Evolutionary conservation across 2,329 filamentous ascomycete species (phyloP).

Genomic region (Ceratocystis ficicola): DNA sequence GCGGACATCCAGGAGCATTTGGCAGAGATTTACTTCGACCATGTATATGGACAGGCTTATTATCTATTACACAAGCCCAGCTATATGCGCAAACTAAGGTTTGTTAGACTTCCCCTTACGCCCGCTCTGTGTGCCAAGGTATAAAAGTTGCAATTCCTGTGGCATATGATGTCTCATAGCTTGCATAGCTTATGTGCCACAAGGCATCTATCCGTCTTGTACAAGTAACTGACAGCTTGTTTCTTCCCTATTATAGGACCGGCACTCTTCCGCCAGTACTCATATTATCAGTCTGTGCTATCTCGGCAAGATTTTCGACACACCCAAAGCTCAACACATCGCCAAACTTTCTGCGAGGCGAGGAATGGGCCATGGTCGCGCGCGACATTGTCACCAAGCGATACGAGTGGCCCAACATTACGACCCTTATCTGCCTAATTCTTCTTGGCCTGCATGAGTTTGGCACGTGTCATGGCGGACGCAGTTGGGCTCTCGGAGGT

Average conservation of each 20-base stretch:
- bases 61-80: slow-evolving; percentile 92
- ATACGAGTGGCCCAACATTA: slow-evolving; percentile 93
- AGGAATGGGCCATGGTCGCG: slow-evolving; percentile 82
- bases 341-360: slow-evolving; percentile 71
- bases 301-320: slow-evolving; percentile 87
- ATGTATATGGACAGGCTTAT: slow-evolving; percentile 89
- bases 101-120: slow-evolving; percentile 27
- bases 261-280: slow-evolving; percentile 79
- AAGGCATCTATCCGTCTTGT: slow-evolving; percentile 11
- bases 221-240: slow-evolving; percentile 22
- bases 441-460: slow-evolving; percentile 89
- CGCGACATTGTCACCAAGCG: slow-evolving; percentile 73
- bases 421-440: slow-evolving; percentile 80
- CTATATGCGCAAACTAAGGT: slow-evolving; percentile 79
- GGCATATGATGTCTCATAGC: background rate
- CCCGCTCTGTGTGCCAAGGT: background rate
- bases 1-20: slow-evolving; percentile 87
- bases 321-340: slow-evolving; percentile 67
- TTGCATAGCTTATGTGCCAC: slow-evolving; percentile 23
- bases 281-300: slow-evolving; percentile 83
- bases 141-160: background rate
- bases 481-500: slow-evolving; percentile 90
- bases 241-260: slow-evolving; percentile 38
- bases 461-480: slow-evolving; percentile 87
- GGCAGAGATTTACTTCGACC: slow-evolving; percentile 89